These are phyloP conservation scores for Sclerotinia subarctica DNA, from an alignment of 2,329 filamentous ascomycete genomes.

Conservation along the genomic window DNA sequence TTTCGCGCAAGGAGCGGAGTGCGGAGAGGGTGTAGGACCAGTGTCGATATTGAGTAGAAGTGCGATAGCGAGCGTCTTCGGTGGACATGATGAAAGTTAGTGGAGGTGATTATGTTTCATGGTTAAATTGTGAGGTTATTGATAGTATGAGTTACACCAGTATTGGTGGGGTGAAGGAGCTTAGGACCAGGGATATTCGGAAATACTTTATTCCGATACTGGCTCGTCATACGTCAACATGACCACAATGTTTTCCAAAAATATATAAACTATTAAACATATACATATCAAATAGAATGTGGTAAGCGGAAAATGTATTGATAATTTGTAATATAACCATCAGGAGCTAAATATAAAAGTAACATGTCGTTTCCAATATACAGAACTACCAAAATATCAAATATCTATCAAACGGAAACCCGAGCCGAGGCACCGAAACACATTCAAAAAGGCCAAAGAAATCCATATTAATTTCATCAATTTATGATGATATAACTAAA, in stretches of 20 bases:
- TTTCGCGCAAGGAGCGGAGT: conserved; percentile 67
- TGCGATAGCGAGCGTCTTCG: conserved; percentile 87
- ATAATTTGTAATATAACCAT: background rate
- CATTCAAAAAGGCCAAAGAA: background rate
- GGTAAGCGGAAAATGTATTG: background rate
- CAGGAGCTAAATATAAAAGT: background rate
- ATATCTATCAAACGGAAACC: background rate
- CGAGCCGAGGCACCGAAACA: conserved; percentile 10
- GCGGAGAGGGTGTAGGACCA: conserved; percentile 85
- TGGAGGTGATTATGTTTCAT: background rate
- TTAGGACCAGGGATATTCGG: background rate
- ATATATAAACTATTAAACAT: background rate
- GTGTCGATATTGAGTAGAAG: conserved; percentile 83
- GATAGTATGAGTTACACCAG: background rate
- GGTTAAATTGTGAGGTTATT: background rate
- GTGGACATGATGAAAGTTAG: conserved; percentile 16
- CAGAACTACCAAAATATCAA: no score
- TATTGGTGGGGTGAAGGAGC: background rate
- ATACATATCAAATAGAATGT: background rate
- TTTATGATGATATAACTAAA: background rate
- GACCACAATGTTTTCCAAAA: background rate
- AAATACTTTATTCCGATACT: conserved; percentile 9
- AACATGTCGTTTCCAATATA: background rate
- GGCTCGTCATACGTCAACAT: background rate
- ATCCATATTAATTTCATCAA: background rate